Percentiles rank a stretch among this genome's conserved stretches.
phyloP scores from a whole-genome alignment of 257 asterid species.

The Misopates orontium region DNA sequence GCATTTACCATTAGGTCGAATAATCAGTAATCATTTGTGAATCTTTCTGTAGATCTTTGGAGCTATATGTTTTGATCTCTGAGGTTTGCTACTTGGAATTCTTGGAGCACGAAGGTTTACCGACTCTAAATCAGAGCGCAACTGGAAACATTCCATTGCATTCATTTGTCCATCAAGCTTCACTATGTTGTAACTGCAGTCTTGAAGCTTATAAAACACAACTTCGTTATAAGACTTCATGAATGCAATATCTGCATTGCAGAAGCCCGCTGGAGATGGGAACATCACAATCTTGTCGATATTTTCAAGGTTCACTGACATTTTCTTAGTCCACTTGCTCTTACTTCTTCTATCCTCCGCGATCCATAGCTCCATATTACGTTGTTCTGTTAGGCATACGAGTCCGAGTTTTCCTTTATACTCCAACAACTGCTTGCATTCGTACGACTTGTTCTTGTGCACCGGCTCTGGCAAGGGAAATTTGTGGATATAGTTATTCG shows the following conservation, averaged over 20 bases:
- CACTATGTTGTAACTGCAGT: neutral
- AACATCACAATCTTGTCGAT: neutral
- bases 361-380: neutral
- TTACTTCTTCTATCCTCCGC: too few species aligned
- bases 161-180: neutral
- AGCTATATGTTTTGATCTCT: too few species aligned
- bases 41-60: too few species aligned
- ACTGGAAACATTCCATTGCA: conserved; percentile 12
- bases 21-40: too few species aligned
- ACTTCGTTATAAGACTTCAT: neutral
- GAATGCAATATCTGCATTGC: neutral
- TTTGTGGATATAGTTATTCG: neutral
- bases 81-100: too few species aligned
- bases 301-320: neutral
- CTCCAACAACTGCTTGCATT: neutral
- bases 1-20: too few species aligned
- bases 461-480: conserved; percentile 6
- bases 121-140: conserved; percentile 20
- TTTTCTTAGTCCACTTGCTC: conserved; percentile 16
- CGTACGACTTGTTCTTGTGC: neutral
- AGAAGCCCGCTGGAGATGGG: conserved; percentile 3
- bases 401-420: conserved; percentile 22
- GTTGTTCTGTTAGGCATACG: neutral
- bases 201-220: neutral
- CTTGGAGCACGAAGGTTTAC: neutral